These are phyloP conservation scores for Nannochloropsis gaditana DNA, from an alignment of 108 stramenopile species.

Conservation along the genomic window DNA sequence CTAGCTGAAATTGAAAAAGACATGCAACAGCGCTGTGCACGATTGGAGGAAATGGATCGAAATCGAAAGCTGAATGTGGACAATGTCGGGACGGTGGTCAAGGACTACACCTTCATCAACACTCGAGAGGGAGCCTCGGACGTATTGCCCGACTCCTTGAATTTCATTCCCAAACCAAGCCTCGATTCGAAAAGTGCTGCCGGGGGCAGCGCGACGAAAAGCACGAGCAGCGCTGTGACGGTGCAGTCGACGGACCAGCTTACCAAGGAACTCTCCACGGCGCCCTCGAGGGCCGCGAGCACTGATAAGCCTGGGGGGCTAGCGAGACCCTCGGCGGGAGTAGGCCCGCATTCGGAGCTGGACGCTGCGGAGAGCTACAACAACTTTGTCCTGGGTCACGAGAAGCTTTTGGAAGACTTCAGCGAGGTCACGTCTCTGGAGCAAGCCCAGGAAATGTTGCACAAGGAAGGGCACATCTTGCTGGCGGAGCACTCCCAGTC, in stretches of 20 bases:
- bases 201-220: conserved; percentile 25
- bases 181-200: background rate
- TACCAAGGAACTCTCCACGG: background rate
- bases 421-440: conserved; percentile 65
- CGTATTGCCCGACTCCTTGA: conserved; percentile 24
- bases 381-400: conserved; percentile 81
- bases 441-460: conserved; percentile 72
- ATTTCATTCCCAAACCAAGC: background rate
- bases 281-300: background rate
- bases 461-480: conserved; percentile 73
- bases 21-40: conserved; percentile 59
- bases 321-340: conserved; percentile 31
- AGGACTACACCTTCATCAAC: conserved; percentile 87
- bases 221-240: background rate
- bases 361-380: conserved; percentile 76
- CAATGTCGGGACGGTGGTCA: conserved; percentile 85
- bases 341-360: conserved; percentile 54
- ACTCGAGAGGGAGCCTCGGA: conserved; percentile 59
- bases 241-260: background rate
- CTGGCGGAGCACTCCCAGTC: conserved; percentile 91
- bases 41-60: conserved; percentile 82
- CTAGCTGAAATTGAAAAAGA: conserved; percentile 62
- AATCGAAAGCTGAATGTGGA: conserved; percentile 96
- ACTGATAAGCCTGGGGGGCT: conserved; percentile 23
- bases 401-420: conserved; percentile 79